Percentiles rank a stretch among this genome's conserved stretches.
Conservation (phyloP, 805 yeast genomes). For the Torulaspora franciscae region DNA sequence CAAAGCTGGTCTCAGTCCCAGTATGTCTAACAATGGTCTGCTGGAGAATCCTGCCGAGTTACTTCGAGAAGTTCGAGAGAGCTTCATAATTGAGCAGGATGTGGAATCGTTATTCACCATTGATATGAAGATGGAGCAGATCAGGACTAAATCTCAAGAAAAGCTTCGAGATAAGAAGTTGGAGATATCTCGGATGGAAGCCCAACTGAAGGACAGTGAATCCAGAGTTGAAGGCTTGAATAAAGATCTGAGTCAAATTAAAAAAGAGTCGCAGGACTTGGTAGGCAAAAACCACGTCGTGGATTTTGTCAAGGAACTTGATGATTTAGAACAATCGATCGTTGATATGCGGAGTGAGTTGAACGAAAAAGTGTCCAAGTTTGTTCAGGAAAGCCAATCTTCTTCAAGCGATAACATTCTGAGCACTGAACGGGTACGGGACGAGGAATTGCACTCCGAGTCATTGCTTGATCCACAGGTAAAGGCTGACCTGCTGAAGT, state of each 20-base stretch:
- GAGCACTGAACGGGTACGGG: slow-evolving; percentile 12
- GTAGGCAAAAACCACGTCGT: slow-evolving; percentile 16
- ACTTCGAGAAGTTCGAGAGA: slow-evolving; percentile 24
- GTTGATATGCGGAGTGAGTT: slow-evolving; percentile 20
- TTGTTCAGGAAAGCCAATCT: slow-evolving; percentile 11
- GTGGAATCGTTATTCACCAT: slow-evolving; percentile 15
- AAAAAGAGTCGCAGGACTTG: slow-evolving; percentile 17
- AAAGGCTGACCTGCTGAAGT: slow-evolving; percentile 40
- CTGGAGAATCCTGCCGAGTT: slow-evolving; percentile 25
- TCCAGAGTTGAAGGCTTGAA: slow-evolving; percentile 9
- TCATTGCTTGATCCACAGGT: slow-evolving; percentile 20
- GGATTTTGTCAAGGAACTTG: slow-evolving; percentile 25
- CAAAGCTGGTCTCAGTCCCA: background rate
- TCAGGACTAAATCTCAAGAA: slow-evolving; percentile 9
- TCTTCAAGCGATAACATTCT: background rate
- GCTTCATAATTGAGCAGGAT: slow-evolving; percentile 29
- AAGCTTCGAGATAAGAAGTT: slow-evolving; percentile 7
- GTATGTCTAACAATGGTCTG: slow-evolving; percentile 16
- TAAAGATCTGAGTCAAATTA: slow-evolving; percentile 12
- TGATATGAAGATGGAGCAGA: slow-evolving; percentile 15
- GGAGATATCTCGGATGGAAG: slow-evolving; percentile 10
- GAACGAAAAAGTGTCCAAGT: slow-evolving; percentile 18
- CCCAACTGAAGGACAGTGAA: slow-evolving; percentile 10
- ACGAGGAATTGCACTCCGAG: background rate
- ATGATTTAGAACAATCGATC: slow-evolving; percentile 22